Base-by-base conservation (phyloP, 1,284 basidiomycete species). In the Ganoderma boninense region DNA sequence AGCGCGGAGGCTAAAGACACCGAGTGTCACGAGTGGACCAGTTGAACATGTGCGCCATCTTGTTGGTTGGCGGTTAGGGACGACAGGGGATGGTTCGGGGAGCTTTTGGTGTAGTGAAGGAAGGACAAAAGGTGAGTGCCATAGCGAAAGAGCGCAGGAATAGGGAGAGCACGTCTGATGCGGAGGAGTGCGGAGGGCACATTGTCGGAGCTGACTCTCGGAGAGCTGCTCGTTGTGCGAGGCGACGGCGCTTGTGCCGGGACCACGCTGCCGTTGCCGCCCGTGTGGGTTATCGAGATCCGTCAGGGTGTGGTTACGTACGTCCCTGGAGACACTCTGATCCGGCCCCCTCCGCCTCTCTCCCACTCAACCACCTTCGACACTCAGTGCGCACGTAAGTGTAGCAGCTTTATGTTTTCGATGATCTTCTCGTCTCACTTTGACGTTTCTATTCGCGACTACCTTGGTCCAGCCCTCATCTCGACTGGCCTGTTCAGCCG, bases 31-130 rank as follows among this genome's bases (percentile, higher is more conserved):
- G 20, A 5, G 20, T n/a, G 35, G 35, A 10, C 23, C 11, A 52
- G 49, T 26, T 26, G 35, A 35, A 59, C 57, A 59, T 59, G 57
- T 59, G 57, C 57, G 57, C n/a, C 32, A 59, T 59, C 20, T n/a
- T 29, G 57, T 59, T 35, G 35, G 32, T 10, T 32, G 56, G 13
- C 23, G 16, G 56, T 35, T 14, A n/a, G 32, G 23, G 38, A 38
- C 6, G 54, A 32, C 11, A 23, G 54, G 57, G 20, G 32, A 60
- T 23, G 40, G 35, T 1, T 40, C 35, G 57, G 57, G 10, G 20
- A 35, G 35, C 40, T 60, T 11, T 10, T 13, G 38, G 40, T 60
- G 10, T 18, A 20, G 57, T 11, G 23, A 26, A 4, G 49, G 23
- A 7, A 35, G 35, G 26, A 35, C 56, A 32, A 18, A 56, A 29